These are phyloP conservation scores for Rhizophagus sp. DNA, from an alignment of 192 early-diverging fungal genomes.

Conservation along the genomic window DNA sequence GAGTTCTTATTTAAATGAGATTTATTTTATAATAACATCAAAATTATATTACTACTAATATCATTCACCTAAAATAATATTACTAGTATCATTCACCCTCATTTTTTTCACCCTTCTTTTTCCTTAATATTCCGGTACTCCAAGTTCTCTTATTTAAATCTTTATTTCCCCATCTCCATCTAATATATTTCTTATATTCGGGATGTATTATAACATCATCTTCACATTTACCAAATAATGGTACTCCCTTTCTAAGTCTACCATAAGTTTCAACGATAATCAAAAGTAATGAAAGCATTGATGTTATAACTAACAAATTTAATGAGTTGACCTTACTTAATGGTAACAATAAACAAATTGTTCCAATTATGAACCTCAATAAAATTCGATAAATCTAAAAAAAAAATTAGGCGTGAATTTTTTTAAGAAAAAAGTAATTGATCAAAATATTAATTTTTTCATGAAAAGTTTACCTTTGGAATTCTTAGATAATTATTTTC, in stretches of 20 bases:
- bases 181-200: not conserved
- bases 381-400: not conserved
- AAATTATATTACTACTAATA: too few relatives aligned
- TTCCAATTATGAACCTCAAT: slow-evolving; percentile 18
- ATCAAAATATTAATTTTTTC: too few relatives aligned
- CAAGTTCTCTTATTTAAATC: not conserved
- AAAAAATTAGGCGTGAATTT: too few relatives aligned
- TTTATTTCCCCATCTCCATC: slow-evolving; percentile 25
- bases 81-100: not conserved
- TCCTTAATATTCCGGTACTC: slow-evolving; percentile 16
- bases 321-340: slow-evolving; percentile 20
- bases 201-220: not conserved
- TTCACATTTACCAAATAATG: slow-evolving; percentile 21
- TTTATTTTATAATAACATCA: too few relatives aligned
- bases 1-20: too few relatives aligned
- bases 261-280: slow-evolving; percentile 33
- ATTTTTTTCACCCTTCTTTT: not conserved
- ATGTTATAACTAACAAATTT: not conserved
- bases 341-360: slow-evolving; percentile 29
- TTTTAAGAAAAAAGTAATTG: too few relatives aligned
- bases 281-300: slow-evolving; percentile 14
- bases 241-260: slow-evolving; percentile 10
- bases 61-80: not conserved
- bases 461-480: slow-evolving; percentile 24
- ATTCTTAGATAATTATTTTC: slow-evolving; percentile 21